These are phyloP conservation scores for Panaeolus papilionaceus DNA, from an alignment of 768 basidiomycete genomes.

Conservation along the genomic window DNA sequence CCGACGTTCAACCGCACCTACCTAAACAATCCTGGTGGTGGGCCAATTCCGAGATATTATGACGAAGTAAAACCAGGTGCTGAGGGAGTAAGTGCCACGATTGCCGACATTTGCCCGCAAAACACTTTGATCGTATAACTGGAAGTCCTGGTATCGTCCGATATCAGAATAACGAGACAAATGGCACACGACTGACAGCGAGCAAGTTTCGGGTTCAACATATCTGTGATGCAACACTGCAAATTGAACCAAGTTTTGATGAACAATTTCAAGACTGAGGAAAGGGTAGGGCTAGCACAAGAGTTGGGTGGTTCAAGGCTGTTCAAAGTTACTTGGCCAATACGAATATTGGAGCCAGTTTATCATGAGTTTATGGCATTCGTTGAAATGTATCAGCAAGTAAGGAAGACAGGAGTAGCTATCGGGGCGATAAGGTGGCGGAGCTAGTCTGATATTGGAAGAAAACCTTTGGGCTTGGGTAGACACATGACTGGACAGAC, in stretches of 20 bases:
- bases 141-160: not conserved
- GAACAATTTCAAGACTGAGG: not conserved
- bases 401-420: not conserved
- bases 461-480: not conserved
- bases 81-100: not conserved
- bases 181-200: conserved; percentile 9
- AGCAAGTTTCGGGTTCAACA: not conserved
- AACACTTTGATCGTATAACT: not conserved
- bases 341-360: not conserved
- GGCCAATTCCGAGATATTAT: no score
- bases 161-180: conserved; percentile 10
- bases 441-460: not conserved
- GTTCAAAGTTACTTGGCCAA: conserved; percentile 1
- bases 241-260: not conserved
- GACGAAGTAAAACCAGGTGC: not conserved
- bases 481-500: not conserved
- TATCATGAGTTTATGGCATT: not conserved
- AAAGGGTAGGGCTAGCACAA: not conserved
- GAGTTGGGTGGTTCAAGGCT: not conserved
- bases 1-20: conserved; percentile 2
- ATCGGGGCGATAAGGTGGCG: not conserved
- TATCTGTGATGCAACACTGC: not conserved
- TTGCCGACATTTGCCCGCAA: not conserved
- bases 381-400: not conserved
- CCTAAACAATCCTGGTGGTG: not conserved